Base-by-base conservation (phyloP, 352 stramenopile genomes). In the Pythium inflatum region DNA sequence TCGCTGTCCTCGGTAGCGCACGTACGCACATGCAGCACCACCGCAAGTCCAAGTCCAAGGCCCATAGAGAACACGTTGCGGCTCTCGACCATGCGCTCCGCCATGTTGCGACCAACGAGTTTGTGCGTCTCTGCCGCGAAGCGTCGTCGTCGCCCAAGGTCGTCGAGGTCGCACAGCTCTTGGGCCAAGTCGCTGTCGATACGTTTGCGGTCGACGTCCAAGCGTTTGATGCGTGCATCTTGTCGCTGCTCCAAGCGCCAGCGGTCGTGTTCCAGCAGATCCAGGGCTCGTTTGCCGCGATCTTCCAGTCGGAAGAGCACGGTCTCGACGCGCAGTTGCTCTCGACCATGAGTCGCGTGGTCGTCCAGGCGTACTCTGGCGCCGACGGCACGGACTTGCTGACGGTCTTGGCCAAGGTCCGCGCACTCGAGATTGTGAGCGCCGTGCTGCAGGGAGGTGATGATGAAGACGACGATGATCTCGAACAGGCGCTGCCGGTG, bases 31-130 rank as follows among this genome's bases (percentile, higher is more conserved):
- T 66, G 65, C 34, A 66, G 38, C 36, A 66, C 57, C 36, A 73
- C 58, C 79, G 81, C 66, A 79, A 78, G 31, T 60, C 68, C 9
- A 80, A 74, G 33, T 68, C 72, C 27, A 87, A 84, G 64, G 77
- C 73, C 25, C 43, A 65, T 30, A 80, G 78, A 56, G 78, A 83
- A 22, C 70, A 91, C 22, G 66, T 76, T 4, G 27, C 56, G 16
- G 76, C 74, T 14, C 57, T 92, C 2, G 75, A 90, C 28, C 71
- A 84, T 46, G 79, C 76, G 0, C 81, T 92, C 41, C 74, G 82
- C 9, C 79, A 79, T 49, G 73, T 93, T 7, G 69, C 89, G 2
- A 88, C 90, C 63, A 82, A 87, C n/a, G 83, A 92, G 46, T 93
- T 93, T 46, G 75, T 74, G 4, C 61, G 66, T 87, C 20, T 92